These are phyloP conservation scores for Asterionellopsis glacialis DNA, from an alignment of 108 stramenopile genomes.

Conservation along the genomic window DNA sequence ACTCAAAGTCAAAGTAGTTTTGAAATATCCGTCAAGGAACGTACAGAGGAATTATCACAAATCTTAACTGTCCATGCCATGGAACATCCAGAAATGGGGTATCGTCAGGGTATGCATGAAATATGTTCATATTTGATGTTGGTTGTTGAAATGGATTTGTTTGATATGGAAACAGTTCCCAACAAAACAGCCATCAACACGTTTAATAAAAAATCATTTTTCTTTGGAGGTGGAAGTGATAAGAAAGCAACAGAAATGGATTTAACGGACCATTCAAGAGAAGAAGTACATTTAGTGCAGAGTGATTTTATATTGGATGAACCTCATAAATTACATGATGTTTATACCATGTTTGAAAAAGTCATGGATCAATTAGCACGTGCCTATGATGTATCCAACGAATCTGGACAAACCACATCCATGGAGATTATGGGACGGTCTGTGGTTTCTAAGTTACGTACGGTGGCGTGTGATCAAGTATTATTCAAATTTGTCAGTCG, in stretches of 20 bases:
- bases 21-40: conserved; percentile 23
- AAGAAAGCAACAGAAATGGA: background rate
- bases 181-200: background rate
- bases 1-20: background rate
- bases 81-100: conserved; percentile 60
- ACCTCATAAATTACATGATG: conserved; percentile 29
- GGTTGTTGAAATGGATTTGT: conserved; percentile 59
- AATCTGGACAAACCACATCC: conserved; percentile 17
- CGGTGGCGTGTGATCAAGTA: conserved; percentile 44
- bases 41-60: conserved; percentile 25
- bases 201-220: no score
- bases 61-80: conserved; percentile 40
- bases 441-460: conserved; percentile 50
- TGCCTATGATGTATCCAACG: conserved; percentile 54
- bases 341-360: conserved; percentile 49
- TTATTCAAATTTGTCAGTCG: conserved; percentile 35
- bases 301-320: background rate
- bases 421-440: conserved; percentile 53
- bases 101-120: conserved; percentile 90
- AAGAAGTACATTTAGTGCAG: background rate
- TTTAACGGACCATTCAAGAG: background rate
- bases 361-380: conserved; percentile 47
- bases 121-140: conserved; percentile 61
- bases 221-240: background rate
- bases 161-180: conserved; percentile 1